These are phyloP conservation scores for Truncatella angustata DNA, from an alignment of 2,329 filamentous ascomycete species.

Conservation along the genomic window DNA sequence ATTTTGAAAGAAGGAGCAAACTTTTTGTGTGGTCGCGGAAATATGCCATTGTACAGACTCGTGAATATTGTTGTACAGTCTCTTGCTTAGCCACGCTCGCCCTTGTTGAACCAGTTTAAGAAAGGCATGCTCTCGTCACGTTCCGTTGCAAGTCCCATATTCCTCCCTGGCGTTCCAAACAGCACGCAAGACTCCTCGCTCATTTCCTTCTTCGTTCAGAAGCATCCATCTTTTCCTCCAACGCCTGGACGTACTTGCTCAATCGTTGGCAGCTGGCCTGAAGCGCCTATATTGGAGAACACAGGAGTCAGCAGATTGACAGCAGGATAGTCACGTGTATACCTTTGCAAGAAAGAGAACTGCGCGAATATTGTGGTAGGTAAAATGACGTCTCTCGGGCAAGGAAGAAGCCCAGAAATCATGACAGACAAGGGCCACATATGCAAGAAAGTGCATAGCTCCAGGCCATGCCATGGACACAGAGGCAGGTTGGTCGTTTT, in stretches of 20 bases:
- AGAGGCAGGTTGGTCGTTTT: conserved; percentile 19
- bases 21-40: neutral
- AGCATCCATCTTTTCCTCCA: conserved; percentile 77
- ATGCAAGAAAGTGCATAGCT: neutral
- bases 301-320: conserved; percentile 12
- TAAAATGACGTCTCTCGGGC: neutral
- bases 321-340: too few species aligned
- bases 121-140: neutral
- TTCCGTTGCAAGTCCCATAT: too few species aligned
- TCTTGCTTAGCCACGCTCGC: neutral
- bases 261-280: conserved; percentile 85
- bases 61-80: conserved; percentile 11
- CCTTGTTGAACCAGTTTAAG: neutral
- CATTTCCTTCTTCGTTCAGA: conserved; percentile 67
- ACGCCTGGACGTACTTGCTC: conserved; percentile 75
- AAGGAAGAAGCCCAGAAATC: conserved; percentile 1
- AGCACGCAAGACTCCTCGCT: conserved; percentile 12
- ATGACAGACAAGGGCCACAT: conserved; percentile 6
- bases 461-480: neutral
- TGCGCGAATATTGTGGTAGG: neutral
- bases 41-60: conserved; percentile 8
- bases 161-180: neutral
- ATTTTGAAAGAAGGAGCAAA: neutral
- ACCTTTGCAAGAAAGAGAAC: neutral
- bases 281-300: conserved; percentile 59